Conservation (phyloP, 768 basidiomycete species). For the Lepiota brunneoincarnata region DNA sequence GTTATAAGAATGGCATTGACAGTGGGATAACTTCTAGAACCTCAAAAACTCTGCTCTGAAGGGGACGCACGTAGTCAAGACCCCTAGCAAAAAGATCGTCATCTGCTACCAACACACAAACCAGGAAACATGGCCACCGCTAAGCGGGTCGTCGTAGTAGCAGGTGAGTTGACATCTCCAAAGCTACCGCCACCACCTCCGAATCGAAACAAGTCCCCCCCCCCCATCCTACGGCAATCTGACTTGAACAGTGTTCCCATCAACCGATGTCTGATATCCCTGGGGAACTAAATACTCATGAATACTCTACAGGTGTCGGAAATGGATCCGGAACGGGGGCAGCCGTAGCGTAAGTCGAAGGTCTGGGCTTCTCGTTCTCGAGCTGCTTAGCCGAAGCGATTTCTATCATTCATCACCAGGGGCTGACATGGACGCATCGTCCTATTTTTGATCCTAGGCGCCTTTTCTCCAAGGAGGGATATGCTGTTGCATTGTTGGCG, state of each 20-base stretch:
- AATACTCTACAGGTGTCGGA: constrained; percentile 35
- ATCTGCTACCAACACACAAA: neutral
- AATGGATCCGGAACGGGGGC: constrained; percentile 56
- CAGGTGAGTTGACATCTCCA: constrained; percentile 35
- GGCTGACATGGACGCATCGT: neutral
- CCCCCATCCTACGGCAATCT: too few relatives aligned
- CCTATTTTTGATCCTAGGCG: constrained; percentile 35
- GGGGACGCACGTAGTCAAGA: too few relatives aligned
- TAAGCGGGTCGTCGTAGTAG: constrained; percentile 55
- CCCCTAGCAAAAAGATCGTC: too few relatives aligned
- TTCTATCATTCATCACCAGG: neutral
- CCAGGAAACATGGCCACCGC: constrained; percentile 10
- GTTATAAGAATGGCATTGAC: too few relatives aligned
- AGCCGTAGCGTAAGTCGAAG: constrained; percentile 47
- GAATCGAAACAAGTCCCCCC: neutral
- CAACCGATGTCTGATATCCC: too few relatives aligned
- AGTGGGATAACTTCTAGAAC: too few relatives aligned
- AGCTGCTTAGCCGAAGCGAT: neutral
- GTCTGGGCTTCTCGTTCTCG: neutral
- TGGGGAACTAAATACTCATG: neutral
- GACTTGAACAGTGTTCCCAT: too few relatives aligned
- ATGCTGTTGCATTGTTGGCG: constrained; percentile 65
- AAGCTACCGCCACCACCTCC: neutral
- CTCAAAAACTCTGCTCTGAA: too few relatives aligned
- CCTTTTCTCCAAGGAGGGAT: constrained; percentile 59